Evolutionary conservation across 306 rosid genomes (phyloP), one percentile per base, ranked within the genome.

Genomic region (Cicer yamashitae): DNA sequence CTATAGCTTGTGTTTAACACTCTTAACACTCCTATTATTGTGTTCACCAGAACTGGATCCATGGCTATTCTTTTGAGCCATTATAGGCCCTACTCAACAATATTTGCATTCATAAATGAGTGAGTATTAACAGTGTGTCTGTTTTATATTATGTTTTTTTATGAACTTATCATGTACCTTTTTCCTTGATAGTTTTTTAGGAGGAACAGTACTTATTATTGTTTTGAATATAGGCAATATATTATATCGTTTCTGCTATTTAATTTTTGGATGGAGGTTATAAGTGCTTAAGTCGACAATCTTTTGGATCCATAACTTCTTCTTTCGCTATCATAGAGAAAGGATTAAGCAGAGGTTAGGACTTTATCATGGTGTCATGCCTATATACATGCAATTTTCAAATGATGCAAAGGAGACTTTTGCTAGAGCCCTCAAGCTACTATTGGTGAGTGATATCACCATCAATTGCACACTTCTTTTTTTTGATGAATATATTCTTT

Each of bases 31-130:
- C 88, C 98, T 51, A 77, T 84, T 77, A 88, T 93, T 40, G 98
- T 93, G 83, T 93, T 93, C 81, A 93, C 98, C 52, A 86, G 90
- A 88, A 91, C 96, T 7, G 93, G 98, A 75, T 93, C 98, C 81
- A 91, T 93, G 97, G 97, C 97, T 70, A 62, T 89, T 68, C 85
- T 89, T 75, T 83, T 41, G 45, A 41, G 45, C 9, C 45, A 41
- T 41, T 41, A 41, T 41, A 7, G 45, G 45, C 45, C 45, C 45
- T 6, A 41, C 45, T 41, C 45, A 41, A 41, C 45, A 41, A 41
- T 41, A 7, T 41, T 41, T 41, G 45, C 45, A 41, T 41, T 41
- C 45, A 41, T 10, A 41, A 41, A 41, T 41, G 45, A 41, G 10
- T 41, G 45, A 41, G 2, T 41, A 41, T 41, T 25, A 2, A 25